Evolutionary conservation across 805 yeast genomes (phyloP), one percentile per base, ranked within the genome.

Genomic region (Wickerhamomyces tratensis): DNA sequence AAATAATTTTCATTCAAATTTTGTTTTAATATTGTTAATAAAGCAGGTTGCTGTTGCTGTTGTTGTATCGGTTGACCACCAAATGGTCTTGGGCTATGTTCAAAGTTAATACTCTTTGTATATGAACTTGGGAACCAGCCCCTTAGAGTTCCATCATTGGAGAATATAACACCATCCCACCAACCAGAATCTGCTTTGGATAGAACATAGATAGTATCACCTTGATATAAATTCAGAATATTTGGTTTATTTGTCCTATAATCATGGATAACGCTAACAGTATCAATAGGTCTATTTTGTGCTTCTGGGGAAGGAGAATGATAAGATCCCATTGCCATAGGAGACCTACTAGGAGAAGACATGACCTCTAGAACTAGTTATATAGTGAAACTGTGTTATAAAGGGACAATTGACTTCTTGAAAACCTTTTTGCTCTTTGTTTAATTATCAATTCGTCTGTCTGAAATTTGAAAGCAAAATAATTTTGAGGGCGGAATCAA

Each of bases 61-160:
- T 65, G 71, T 13, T 13, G 48, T 27, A 27, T 20, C 20, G 20
- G 30, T 7, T 27, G 7, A 27, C 10, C 30, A 27, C 30, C 30
- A 27, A 10, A 27, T 40, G 45, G 27, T 39, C 39, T 33, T 6
- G 39, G 5, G 15, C 15, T 14, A 25, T 37, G 38, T 26, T 43
- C 13, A 12, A 31, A 33, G 27, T 63, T 54, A 31, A 63, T 49
- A 36, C 49, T 59, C 15, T 73, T 68, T 27, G 78, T 77, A 59
- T 72, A 80, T 44, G 72, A 74, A 39, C 73, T 73, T 14, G 95
- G 95, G 64, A 87, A 85, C 95, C 95, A 87, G 51, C 96, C 96
- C 54, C 94, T 69, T 35, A 57, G 53, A 6, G 63, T 58, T 35
- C 59, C 61, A 6, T 56, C 59, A 9, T 49, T 47, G 45, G 52